Evolutionary conservation across 257 asterid genomes (phyloP).

Genomic region (Phtheirospermum japonicum): DNA sequence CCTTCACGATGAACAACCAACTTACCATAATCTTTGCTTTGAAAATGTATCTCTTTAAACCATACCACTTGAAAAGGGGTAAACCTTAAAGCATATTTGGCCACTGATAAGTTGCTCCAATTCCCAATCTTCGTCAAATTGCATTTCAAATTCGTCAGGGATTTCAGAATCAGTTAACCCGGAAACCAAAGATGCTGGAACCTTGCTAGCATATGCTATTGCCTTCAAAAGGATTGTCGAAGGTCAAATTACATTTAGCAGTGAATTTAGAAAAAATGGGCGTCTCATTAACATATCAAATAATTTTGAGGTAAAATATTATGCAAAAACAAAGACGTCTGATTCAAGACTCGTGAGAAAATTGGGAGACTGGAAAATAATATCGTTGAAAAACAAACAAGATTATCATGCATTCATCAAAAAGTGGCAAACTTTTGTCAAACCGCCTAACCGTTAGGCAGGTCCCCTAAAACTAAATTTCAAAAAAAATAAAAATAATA

Average conservation of each 20-base stretch:
- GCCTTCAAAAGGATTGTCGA: conserved; percentile 47
- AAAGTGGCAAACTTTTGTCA: no score
- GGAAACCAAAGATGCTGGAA: conserved; percentile 46
- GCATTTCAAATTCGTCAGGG: conserved; percentile 55
- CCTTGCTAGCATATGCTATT: conserved; percentile 80
- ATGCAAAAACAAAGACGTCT: background rate
- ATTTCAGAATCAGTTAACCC: conserved; percentile 75
- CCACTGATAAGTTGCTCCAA: conserved; percentile 80
- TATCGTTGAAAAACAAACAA: no score
- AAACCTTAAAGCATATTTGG: conserved; percentile 80
- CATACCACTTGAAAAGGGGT: conserved; percentile 85
- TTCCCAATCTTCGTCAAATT: conserved; percentile 75
- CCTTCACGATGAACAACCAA: conserved; percentile 35
- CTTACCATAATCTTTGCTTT: conserved; percentile 27
- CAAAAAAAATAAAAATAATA: no score
- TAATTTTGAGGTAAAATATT: background rate
- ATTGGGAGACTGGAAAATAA: no score
- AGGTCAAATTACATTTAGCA: conserved; percentile 3
- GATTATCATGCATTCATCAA: no score
- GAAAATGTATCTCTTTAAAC: conserved; percentile 25
- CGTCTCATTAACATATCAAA: no score
- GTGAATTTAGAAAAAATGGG: no score
- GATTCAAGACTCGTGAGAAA: background rate
- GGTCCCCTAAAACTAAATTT: no score
- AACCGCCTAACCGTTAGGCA: no score